These are phyloP conservation scores for Thecaphora frezii DNA, from an alignment of 1,284 basidiomycete genomes.

Conservation along the genomic window DNA sequence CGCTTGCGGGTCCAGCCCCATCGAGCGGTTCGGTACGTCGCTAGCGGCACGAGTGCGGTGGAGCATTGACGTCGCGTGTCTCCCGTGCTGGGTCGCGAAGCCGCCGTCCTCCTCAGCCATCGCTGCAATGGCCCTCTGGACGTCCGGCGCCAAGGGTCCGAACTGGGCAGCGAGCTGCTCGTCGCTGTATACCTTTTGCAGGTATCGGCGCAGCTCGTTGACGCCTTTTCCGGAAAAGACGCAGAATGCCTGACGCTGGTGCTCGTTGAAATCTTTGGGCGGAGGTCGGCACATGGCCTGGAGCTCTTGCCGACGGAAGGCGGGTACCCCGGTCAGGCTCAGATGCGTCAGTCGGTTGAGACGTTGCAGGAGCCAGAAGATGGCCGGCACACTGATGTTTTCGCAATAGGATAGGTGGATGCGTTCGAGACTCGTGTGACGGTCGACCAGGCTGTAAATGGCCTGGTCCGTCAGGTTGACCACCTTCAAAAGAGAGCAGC, in stretches of 20 bases:
- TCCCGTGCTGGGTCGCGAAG: not conserved
- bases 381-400: conserved; percentile 85
- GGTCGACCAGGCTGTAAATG: conserved; percentile 76
- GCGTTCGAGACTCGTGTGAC: conserved; percentile 77
- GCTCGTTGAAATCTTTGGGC: conserved; percentile 85
- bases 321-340: conserved; percentile 90
- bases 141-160: conserved; percentile 32
- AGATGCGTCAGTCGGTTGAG: conserved; percentile 88
- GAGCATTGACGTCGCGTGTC: not conserved
- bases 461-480: conserved; percentile 89
- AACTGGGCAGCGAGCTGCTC: conserved; percentile 32
- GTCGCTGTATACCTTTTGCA: conserved; percentile 41
- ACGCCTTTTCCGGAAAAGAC: conserved; percentile 95
- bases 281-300: conserved; percentile 87
- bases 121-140: conserved; percentile 16
- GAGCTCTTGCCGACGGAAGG: conserved; percentile 81
- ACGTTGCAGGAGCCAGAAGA: conserved; percentile 85
- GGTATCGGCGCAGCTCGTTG: conserved; percentile 72
- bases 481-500: too few relatives aligned
- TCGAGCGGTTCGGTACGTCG: not conserved
- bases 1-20: not conserved
- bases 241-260: conserved; percentile 90
- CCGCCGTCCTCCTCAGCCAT: conserved; percentile 4
- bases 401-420: conserved; percentile 98
- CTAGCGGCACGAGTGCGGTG: not conserved